Conservation (phyloP, 2,329 filamentous ascomycete species). For the Fusarium neocosmosporiellum region DNA sequence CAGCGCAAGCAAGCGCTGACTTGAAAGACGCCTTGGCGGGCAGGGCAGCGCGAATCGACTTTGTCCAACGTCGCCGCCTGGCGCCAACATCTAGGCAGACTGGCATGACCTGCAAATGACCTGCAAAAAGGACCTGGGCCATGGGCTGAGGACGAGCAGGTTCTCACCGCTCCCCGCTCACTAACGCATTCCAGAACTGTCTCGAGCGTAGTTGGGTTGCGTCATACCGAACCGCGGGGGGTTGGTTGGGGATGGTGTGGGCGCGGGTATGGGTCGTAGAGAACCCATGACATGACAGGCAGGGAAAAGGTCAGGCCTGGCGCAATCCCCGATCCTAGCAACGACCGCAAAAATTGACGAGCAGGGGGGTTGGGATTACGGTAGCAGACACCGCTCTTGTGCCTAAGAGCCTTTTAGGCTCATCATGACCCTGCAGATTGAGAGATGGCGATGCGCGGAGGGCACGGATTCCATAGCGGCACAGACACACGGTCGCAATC, state of each 20-base stretch:
- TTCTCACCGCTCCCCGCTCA: constrained; percentile 35
- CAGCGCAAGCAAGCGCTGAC: constrained; percentile 31
- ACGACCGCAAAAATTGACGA: constrained; percentile 32
- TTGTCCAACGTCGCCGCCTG: constrained; percentile 23
- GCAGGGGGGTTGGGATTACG: constrained; percentile 31
- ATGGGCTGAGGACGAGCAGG: constrained; percentile 24
- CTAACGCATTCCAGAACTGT: constrained; percentile 36
- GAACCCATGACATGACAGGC: constrained; percentile 41
- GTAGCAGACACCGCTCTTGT: constrained; percentile 39
- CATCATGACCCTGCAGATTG: constrained; percentile 36
- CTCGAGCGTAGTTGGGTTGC: constrained; percentile 36
- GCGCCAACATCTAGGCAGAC: constrained; percentile 28
- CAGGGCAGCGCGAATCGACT: constrained; percentile 24
- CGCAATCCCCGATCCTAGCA: constrained; percentile 29
- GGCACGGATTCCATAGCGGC: constrained; percentile 36
- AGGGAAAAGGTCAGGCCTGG: constrained; percentile 31
- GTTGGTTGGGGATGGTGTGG: constrained; percentile 34
- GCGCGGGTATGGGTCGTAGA: constrained; percentile 31
- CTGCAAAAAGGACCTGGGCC: constrained; percentile 12
- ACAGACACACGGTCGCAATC: constrained; percentile 18
- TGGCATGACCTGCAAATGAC: constrained; percentile 30
- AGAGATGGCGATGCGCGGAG: constrained; percentile 32
- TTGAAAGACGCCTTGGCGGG: constrained; percentile 21
- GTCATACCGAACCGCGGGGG: constrained; percentile 39
- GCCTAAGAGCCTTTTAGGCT: constrained; percentile 38